Evolutionary conservation across 768 basidiomycete genomes (phyloP).

Genomic region (Phylloporus arenicola): DNA sequence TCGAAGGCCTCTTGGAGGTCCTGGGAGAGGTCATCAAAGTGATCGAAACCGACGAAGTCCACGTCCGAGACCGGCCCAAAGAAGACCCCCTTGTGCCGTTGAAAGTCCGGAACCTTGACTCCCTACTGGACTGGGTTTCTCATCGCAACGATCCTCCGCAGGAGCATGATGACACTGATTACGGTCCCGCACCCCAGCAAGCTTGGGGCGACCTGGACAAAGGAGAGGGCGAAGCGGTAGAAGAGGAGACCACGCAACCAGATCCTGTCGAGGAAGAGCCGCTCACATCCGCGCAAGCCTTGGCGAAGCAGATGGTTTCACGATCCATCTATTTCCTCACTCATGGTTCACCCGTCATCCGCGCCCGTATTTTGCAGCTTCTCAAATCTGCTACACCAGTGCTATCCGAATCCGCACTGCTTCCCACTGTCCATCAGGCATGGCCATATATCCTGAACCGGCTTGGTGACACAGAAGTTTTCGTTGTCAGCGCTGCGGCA

Average conservation of each 20-base stretch:
- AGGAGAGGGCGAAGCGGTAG: constrained; percentile 22
- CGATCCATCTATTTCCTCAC: constrained; percentile 89
- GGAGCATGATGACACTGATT: constrained; percentile 42
- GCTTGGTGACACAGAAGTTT: constrained; percentile 65
- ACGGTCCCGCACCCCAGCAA: constrained; percentile 54
- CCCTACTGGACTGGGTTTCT: constrained; percentile 63
- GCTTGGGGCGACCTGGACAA: constrained; percentile 46
- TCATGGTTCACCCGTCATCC: constrained; percentile 80
- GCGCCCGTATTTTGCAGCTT: constrained; percentile 74
- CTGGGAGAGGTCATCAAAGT: constrained; percentile 79
- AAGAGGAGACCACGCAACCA: constrained; percentile 11
- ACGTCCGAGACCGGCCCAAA: constrained; percentile 17
- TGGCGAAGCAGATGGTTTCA: constrained; percentile 81
- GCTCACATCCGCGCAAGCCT: constrained; percentile 63
- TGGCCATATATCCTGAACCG: constrained; percentile 96
- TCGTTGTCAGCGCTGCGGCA: constrained; percentile 75
- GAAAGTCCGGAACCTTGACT: constrained; percentile 38
- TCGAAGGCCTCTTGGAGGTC: constrained; percentile 85
- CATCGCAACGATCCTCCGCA: constrained; percentile 35
- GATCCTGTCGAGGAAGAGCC: constrained; percentile 38
- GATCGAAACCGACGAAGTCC: constrained; percentile 52
- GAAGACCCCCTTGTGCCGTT: constrained; percentile 11
- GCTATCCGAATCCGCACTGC: constrained; percentile 63
- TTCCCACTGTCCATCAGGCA: constrained; percentile 80
- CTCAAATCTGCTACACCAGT: constrained; percentile 71